Conservation (phyloP, 768 basidiomycete genomes). For the Termitomyces sp. region DNA sequence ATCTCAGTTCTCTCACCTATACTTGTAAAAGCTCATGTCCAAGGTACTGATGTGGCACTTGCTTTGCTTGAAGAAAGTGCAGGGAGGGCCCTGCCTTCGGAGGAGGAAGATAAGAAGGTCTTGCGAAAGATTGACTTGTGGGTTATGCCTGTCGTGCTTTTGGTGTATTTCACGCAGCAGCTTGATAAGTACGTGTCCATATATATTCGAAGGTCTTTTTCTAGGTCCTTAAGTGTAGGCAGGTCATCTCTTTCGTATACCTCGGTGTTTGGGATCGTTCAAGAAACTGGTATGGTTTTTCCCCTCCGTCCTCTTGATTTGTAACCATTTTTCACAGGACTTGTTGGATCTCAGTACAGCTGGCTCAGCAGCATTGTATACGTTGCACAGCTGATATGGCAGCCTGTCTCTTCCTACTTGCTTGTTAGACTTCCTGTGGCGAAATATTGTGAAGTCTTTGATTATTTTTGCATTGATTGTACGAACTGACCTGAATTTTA, state of each 20-base stretch:
- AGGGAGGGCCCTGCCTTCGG: constrained; percentile 20
- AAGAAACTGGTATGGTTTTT: constrained; percentile 22
- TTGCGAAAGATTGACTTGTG: constrained; percentile 34
- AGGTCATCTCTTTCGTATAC: constrained; percentile 43
- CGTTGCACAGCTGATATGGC: constrained; percentile 38
- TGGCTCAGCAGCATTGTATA: constrained; percentile 41
- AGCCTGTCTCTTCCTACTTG: constrained; percentile 35
- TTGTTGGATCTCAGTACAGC: constrained; percentile 37
- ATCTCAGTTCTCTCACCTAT: neutral
- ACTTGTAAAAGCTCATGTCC: neutral
- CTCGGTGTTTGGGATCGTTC: constrained; percentile 36
- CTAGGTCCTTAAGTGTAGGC: neutral
- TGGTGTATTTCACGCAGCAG: constrained; percentile 39
- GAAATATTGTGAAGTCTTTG: constrained; percentile 25
- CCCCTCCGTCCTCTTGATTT: no score
- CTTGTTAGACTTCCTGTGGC: constrained; percentile 35
- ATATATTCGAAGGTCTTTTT: neutral
- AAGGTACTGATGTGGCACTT: constrained; percentile 26
- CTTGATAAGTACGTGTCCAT: constrained; percentile 32
- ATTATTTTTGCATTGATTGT: neutral
- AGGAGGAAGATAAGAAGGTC: constrained; percentile 25
- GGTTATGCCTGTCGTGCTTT: constrained; percentile 32
- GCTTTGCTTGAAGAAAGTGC: constrained; percentile 21
- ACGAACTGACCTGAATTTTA: neutral
- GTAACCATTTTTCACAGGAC: constrained; percentile 19